These are phyloP conservation scores for Cochlearia excelsa DNA, from an alignment of 345 rosid species.

Conservation along the genomic window DNA sequence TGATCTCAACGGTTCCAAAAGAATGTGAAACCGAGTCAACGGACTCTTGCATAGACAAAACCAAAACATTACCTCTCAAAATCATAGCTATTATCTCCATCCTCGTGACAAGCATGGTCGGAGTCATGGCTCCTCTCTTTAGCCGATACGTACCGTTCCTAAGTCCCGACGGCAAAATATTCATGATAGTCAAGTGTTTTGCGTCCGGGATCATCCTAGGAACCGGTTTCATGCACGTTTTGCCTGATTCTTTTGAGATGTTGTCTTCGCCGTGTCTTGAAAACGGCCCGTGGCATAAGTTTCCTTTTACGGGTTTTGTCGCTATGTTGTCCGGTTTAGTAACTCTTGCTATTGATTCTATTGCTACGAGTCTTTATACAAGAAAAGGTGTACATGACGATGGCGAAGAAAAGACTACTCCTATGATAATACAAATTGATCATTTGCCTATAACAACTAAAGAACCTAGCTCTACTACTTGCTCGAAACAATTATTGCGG, in stretches of 20 bases:
- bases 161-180: constrained; percentile 46
- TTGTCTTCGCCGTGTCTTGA: constrained; percentile 56
- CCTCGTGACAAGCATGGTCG: constrained; percentile 56
- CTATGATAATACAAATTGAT: constrained; percentile 26
- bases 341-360: constrained; percentile 65
- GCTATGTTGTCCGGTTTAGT: constrained; percentile 70
- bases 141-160: constrained; percentile 51
- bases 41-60: constrained; percentile 45
- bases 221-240: constrained; percentile 81
- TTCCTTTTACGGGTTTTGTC: constrained; percentile 67
- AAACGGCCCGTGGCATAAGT: constrained; percentile 75
- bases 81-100: constrained; percentile 56
- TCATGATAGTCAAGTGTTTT: constrained; percentile 59
- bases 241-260: constrained; percentile 87
- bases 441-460: constrained; percentile 27
- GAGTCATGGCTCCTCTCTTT: constrained; percentile 55
- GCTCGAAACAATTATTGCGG: constrained; percentile 43
- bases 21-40: constrained; percentile 34
- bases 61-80: constrained; percentile 50
- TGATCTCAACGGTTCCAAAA: constrained; percentile 28
- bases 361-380: constrained; percentile 51
- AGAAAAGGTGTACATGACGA: constrained; percentile 27
- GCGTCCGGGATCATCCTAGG: constrained; percentile 78
- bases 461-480: constrained; percentile 18
- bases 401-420: constrained; percentile 10